Evolutionary conservation across 2,329 filamentous ascomycete species (phyloP).

Genomic region (Triangularia setosa): DNA sequence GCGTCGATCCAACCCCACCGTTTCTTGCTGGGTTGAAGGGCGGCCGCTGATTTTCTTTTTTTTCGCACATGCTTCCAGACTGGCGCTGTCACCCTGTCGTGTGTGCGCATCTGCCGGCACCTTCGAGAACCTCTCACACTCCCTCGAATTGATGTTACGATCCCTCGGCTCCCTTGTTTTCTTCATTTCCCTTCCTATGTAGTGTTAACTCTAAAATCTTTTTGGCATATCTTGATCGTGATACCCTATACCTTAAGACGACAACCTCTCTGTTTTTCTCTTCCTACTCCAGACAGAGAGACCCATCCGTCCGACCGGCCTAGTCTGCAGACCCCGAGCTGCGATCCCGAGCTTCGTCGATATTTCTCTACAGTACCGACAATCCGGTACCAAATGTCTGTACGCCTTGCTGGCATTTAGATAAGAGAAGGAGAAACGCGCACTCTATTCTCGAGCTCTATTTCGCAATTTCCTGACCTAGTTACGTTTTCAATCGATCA

Average conservation of each 20-base stretch:
- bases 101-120: not conserved
- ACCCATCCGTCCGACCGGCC: slow-evolving; percentile 6
- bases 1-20: slow-evolving; percentile 1
- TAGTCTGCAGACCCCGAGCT: slow-evolving; percentile 1
- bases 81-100: not conserved
- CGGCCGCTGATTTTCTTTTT: not conserved
- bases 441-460: not conserved
- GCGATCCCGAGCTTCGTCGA: not conserved
- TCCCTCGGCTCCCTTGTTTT: not conserved
- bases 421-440: not conserved
- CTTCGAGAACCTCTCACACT: not conserved
- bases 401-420: slow-evolving; percentile 5
- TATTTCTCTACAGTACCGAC: not conserved
- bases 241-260: not conserved
- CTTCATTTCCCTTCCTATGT: not conserved
- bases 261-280: not conserved
- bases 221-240: not conserved
- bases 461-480: too few species aligned
- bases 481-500: too few species aligned
- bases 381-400: not conserved
- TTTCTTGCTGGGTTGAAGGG: not conserved
- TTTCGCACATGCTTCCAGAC: not conserved
- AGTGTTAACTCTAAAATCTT: not conserved
- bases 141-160: not conserved
- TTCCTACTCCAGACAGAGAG: not conserved